Percentiles rank a stretch among this genome's conserved stretches.
phyloP scores from a whole-genome alignment of 2,329 filamentous ascomycete genomes.

The Penicillium hesseltinei region DNA sequence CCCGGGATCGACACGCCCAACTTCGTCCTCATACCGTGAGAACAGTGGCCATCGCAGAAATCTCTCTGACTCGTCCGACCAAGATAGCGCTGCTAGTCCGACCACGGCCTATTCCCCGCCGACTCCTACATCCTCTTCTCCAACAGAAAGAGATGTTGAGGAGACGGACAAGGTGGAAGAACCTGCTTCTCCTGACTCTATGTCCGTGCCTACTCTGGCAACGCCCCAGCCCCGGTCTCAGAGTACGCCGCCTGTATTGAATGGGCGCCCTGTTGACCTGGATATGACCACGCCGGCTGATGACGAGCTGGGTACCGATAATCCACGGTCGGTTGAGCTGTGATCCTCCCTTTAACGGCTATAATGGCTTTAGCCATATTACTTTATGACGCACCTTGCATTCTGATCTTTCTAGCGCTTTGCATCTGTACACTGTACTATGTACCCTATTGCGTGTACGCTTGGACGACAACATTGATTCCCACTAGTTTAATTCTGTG shows the following conservation, averaged over 20 bases:
- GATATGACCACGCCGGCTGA: constrained; percentile 1
- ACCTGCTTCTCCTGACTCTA: constrained; percentile 16
- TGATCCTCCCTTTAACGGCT: not conserved
- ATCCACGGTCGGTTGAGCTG: constrained; percentile 4
- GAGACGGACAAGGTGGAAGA: constrained; percentile 19
- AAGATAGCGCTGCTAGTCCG: constrained; percentile 30
- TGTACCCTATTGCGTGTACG: constrained; percentile 1
- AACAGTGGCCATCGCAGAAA: constrained; percentile 30
- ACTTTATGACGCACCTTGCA: constrained; percentile 7
- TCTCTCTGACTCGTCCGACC: constrained; percentile 36
- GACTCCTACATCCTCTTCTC: constrained; percentile 37
- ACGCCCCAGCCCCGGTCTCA: constrained; percentile 30
- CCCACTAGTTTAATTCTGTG: not conserved
- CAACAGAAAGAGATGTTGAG: constrained; percentile 15
- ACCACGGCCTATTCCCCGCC: constrained; percentile 40
- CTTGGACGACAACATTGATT: constrained; percentile 4
- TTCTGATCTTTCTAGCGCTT: constrained; percentile 7
- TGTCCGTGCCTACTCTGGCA: constrained; percentile 23
- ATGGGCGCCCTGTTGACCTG: constrained; percentile 12
- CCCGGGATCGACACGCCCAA: constrained; percentile 36
- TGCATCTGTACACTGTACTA: constrained; percentile 8
- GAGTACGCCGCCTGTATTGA: constrained; percentile 34
- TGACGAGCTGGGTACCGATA: not conserved
- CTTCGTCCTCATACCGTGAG: constrained; percentile 30
- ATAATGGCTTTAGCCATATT: not conserved